Percentiles rank a stretch among this genome's conserved stretches.
phyloP scores from a whole-genome alignment of 2,329 filamentous ascomycete genomes.

The Fusarium coffeatum region DNA sequence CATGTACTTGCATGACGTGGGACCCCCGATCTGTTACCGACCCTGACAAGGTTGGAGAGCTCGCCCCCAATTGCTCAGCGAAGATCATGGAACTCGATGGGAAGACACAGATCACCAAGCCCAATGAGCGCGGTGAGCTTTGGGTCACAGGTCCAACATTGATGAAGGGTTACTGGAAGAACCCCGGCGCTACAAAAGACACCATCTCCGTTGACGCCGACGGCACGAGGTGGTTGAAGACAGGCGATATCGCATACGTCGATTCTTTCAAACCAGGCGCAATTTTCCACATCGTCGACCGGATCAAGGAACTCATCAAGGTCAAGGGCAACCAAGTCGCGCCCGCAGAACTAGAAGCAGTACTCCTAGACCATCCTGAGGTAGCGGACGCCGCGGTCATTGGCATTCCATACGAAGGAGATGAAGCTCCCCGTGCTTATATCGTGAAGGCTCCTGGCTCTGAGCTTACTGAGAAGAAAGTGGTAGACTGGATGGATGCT shows the following conservation, averaged over 20 bases:
- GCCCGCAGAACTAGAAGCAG: constrained; percentile 79
- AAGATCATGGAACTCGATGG: constrained; percentile 71
- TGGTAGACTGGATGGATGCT: constrained; percentile 66
- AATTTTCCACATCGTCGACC: constrained; percentile 73
- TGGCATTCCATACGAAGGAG: constrained; percentile 53
- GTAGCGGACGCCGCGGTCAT: constrained; percentile 78
- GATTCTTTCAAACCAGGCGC: constrained; percentile 63
- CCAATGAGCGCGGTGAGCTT: constrained; percentile 73
- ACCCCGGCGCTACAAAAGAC: constrained; percentile 72
- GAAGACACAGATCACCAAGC: constrained; percentile 58
- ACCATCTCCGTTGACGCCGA: constrained; percentile 61
- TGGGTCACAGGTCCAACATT: constrained; percentile 78
- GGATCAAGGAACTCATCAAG: constrained; percentile 73
- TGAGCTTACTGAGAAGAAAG: constrained; percentile 60
- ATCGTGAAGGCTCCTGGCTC: constrained; percentile 61
- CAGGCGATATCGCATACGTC: constrained; percentile 78
- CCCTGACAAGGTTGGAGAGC: constrained; percentile 36
- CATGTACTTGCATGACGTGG: constrained; percentile 76
- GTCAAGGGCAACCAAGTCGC: constrained; percentile 80
- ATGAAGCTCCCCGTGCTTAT: constrained; percentile 71
- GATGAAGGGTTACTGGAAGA: constrained; percentile 82
- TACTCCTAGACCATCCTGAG: constrained; percentile 74
- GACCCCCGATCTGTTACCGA: constrained; percentile 66
- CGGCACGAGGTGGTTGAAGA: constrained; percentile 74
- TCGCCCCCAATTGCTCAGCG: constrained; percentile 60